A percentile compares a stretch with the other conserved stretches of the same genome.
phyloP scores from a whole-genome alignment of 2,329 filamentous ascomycete species.

The Trichoderma pleuroti region DNA sequence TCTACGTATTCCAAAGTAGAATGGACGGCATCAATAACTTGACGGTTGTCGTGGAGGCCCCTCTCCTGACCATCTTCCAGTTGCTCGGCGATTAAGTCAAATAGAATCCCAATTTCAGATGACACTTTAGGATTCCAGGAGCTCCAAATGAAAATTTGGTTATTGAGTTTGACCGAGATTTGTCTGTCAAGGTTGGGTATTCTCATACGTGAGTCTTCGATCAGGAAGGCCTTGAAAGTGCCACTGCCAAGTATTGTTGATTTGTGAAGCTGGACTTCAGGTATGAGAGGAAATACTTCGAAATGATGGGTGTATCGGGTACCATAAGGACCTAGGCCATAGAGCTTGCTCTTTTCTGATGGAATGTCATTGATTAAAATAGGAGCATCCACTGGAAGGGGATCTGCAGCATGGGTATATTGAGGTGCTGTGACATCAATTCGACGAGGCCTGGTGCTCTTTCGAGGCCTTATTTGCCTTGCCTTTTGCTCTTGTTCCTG shows the following conservation, averaged over 20 bases:
- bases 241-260: slow-evolving; percentile 58
- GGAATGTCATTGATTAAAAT: slow-evolving; percentile 20
- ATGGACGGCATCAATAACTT: slow-evolving; percentile 32
- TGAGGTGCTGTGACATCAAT: slow-evolving; percentile 51
- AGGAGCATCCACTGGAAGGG: slow-evolving; percentile 32
- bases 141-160: slow-evolving; percentile 51
- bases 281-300: slow-evolving; percentile 56
- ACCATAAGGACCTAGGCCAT: slow-evolving; percentile 57
- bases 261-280: slow-evolving; percentile 56
- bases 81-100: slow-evolving; percentile 56
- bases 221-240: slow-evolving; percentile 41
- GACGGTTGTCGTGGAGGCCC: slow-evolving; percentile 13
- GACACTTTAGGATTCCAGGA: slow-evolving; percentile 56
- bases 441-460: slow-evolving; percentile 41
- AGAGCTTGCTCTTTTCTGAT: slow-evolving; percentile 34
- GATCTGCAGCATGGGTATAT: slow-evolving; percentile 52
- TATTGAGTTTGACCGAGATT: slow-evolving; percentile 45
- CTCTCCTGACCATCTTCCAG: slow-evolving; percentile 25
- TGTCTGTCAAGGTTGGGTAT: slow-evolving; percentile 32
- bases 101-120: slow-evolving; percentile 59
- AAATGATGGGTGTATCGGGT: slow-evolving; percentile 61
- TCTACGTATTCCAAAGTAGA: slow-evolving; percentile 50
- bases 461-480: slow-evolving; percentile 37
- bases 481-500: neutral
- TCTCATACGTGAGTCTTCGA: slow-evolving; percentile 26